Evolutionary conservation across 75 land plant genomes (phyloP), one percentile per base, ranked within the genome.

Genomic region (Sequoia sempervirens): DNA sequence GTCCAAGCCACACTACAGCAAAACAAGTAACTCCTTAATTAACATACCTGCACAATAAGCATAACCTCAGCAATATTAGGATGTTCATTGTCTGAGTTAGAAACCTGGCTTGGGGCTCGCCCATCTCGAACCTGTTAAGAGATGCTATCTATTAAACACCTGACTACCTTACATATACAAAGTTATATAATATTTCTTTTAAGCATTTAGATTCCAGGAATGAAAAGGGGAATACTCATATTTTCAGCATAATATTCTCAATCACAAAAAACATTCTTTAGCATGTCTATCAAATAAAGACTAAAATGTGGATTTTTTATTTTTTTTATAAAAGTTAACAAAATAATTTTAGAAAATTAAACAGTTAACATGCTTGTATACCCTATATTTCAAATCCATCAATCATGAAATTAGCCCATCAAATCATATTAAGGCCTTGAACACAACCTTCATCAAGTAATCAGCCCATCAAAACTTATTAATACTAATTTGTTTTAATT

Each of bases 51-150:
- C 37, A 85, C 92, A n/a, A 96, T 92, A n/a, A 98, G 91, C 96
- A 98, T 91, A 69, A 96, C 94, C 79, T 98, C 99, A 37, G 87
- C 86, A 70, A 96, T 90, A 28, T 73, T 58, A 41, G 79, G 47
- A 38, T 86, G 87, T 72, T 30, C 50, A 85, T 80, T 88, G 72
- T 86, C 87, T 74, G 12, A 69, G 53, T 76, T 78, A 54, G 79
- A 34, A 13, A 47, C 84, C 75, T 64, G 75, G 50, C 76, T 37
- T n/a, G 91, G 89, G 52, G 66, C 78, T 47, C 97, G 92, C 68
- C 99, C 99, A 85, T 98, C 99, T 52, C 99, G 88, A 81, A 98
- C 99, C 99, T 98, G 90, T 74, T 66, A 37, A 75, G 40, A n/a
- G 50, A 79, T 53, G 46, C 26, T 40, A 78, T 23, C 46, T 43